phyloP scores from a whole-genome alignment of 2,329 filamentous ascomycete species.

The Elsinoe ampelina region DNA sequence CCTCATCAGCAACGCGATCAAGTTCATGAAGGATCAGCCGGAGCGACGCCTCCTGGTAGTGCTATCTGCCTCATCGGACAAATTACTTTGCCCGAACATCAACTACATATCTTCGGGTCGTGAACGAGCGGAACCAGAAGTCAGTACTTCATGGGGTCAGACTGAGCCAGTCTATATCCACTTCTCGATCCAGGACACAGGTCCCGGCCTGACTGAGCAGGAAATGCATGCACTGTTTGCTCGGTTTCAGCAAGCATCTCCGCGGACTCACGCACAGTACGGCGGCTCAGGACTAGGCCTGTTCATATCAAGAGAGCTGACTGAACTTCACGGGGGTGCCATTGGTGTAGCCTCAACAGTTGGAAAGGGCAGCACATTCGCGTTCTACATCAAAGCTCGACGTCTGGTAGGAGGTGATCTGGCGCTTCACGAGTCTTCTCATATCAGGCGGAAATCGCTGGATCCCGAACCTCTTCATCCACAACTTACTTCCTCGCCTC shows the following conservation, averaged over 20 bases:
- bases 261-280: constrained; percentile 58
- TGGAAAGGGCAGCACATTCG: constrained; percentile 55
- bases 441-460: constrained; percentile 13
- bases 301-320: constrained; percentile 58
- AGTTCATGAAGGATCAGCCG: constrained; percentile 17
- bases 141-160: background rate
- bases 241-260: constrained; percentile 58
- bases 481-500: background rate
- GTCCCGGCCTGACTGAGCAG: constrained; percentile 28
- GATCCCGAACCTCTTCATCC: no score
- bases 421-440: no score
- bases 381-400: constrained; percentile 55
- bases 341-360: constrained; percentile 54
- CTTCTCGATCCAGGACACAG: constrained; percentile 16
- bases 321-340: constrained; percentile 58
- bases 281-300: constrained; percentile 62
- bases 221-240: constrained; percentile 48
- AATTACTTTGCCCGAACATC: background rate
- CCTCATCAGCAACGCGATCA: constrained; percentile 23
- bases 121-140: background rate
- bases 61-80: background rate
- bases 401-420: background rate
- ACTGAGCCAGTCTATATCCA: constrained; percentile 14
- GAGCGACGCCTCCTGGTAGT: constrained; percentile 9
- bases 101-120: background rate